Conservation (phyloP, 441 rosid species). For the Brassica hybrid region DNA sequence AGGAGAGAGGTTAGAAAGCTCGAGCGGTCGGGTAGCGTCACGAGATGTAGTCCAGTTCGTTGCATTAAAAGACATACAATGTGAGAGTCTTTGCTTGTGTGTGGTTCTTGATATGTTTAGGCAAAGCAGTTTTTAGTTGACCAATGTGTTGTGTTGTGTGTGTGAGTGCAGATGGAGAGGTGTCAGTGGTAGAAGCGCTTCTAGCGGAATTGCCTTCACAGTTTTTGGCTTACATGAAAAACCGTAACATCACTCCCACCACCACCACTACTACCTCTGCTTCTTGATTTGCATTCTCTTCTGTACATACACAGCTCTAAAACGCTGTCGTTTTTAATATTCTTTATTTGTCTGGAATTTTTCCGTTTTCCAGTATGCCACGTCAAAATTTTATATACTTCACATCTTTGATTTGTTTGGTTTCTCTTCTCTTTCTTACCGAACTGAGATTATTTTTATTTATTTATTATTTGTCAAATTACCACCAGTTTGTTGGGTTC, state of each 20-base stretch:
- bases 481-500: background rate
- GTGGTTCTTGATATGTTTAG: constrained; percentile 7
- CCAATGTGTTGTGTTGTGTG: constrained; percentile 4
- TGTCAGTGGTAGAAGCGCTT: constrained; percentile 79
- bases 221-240: constrained; percentile 76
- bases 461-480: background rate
- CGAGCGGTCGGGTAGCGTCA: constrained; percentile 80
- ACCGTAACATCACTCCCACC: constrained; percentile 63
- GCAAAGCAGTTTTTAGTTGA: background rate
- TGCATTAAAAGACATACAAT: constrained; percentile 73
- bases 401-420: constrained; percentile 9
- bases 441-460: too few species aligned
- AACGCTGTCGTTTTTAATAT: constrained; percentile 25
- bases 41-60: constrained; percentile 94
- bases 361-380: constrained; percentile 29
- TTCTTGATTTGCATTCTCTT: constrained; percentile 18
- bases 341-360: constrained; percentile 24
- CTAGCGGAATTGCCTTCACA: constrained; percentile 86
- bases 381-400: constrained; percentile 1
- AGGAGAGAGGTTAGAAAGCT: constrained; percentile 87
- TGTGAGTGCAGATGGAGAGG: constrained; percentile 64
- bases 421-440: background rate
- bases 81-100: constrained; percentile 44
- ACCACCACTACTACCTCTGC: background rate
- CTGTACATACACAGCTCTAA: constrained; percentile 33